phyloP scores from a whole-genome alignment of 257 asterid species.

The Nicotiana attenuata region DNA sequence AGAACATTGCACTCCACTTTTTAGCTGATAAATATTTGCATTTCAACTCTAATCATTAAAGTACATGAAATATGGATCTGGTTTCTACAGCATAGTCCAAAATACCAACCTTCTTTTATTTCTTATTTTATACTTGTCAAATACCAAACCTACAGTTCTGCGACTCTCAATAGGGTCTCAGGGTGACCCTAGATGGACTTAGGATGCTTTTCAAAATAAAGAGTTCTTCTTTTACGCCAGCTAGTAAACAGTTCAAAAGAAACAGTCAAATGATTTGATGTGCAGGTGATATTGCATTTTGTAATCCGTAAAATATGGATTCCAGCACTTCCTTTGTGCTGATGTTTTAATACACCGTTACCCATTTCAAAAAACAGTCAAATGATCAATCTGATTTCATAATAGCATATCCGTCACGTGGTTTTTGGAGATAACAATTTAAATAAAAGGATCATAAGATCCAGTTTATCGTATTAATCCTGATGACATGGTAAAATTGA shows the following conservation, averaged over 20 bases:
- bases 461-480: not conserved
- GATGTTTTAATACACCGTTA: too few species aligned
- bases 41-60: not conserved
- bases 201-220: not conserved
- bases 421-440: not conserved
- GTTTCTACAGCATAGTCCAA: not conserved
- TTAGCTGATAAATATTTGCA: not conserved
- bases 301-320: too few species aligned
- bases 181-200: not conserved
- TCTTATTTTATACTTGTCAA: not conserved
- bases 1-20: not conserved
- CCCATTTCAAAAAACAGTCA: not conserved
- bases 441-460: not conserved
- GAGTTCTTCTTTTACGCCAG: not conserved
- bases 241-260: not conserved
- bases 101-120: not conserved
- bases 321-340: too few species aligned
- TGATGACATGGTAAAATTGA: not conserved
- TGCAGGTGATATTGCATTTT: too few species aligned
- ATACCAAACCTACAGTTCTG: not conserved
- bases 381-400: not conserved
- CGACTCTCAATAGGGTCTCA: not conserved
- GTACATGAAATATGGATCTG: not conserved
- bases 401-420: not conserved
- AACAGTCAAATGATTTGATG: too few species aligned